Percentiles rank a stretch among this genome's conserved stretches.
These are phyloP conservation scores for Aurifilum marmelostoma DNA, from an alignment of 2,329 filamentous ascomycete species.

Conservation along the genomic window DNA sequence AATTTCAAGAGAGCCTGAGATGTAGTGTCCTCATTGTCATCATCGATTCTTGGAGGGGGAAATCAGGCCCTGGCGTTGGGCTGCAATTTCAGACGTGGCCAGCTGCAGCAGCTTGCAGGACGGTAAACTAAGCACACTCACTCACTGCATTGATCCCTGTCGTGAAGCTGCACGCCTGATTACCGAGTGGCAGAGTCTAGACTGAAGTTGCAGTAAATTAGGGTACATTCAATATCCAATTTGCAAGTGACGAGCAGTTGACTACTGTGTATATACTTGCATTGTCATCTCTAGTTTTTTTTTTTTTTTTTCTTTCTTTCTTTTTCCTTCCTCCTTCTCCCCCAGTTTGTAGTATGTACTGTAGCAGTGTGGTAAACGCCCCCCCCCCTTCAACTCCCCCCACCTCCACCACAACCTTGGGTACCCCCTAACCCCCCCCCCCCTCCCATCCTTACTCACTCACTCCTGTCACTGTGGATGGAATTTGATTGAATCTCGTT, in stretches of 20 bases:
- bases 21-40: neutral
- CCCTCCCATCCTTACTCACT: neutral
- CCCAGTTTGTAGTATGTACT: no score
- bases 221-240: neutral
- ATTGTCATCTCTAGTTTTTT: neutral
- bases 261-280: neutral
- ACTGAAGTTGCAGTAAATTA: neutral
- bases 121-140: neutral
- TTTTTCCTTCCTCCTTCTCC: no score
- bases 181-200: neutral
- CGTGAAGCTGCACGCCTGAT: neutral
- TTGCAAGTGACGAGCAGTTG: neutral
- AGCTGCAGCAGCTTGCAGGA: neutral
- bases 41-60: neutral
- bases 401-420: neutral
- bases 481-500: neutral
- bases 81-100: conserved; percentile 2
- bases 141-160: neutral
- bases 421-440: no score
- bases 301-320: neutral
- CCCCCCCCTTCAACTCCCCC: no score
- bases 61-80: neutral
- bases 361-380: no score
- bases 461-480: neutral
- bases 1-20: neutral